Percentiles rank a stretch among this genome's conserved stretches.
These are phyloP conservation scores for Dictyostelium purpureum DNA, from an alignment of 78 protist species.

Conservation along the genomic window DNA sequence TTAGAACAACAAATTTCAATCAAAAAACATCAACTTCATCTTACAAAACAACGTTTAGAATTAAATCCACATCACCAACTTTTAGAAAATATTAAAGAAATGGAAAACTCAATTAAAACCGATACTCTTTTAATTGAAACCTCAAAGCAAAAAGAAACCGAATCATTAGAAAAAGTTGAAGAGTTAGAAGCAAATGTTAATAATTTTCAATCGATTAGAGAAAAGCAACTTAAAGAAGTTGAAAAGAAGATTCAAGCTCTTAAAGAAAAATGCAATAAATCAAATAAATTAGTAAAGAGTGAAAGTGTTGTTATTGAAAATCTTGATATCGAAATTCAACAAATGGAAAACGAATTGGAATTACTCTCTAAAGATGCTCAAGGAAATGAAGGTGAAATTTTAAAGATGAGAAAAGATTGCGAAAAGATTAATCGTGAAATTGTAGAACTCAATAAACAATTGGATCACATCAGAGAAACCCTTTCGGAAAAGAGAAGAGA, in stretches of 20 bases:
- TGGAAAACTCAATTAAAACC: constrained; percentile 31
- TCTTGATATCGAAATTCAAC: constrained; percentile 48
- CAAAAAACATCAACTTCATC: constrained; percentile 7
- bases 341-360: constrained; percentile 27
- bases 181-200: constrained; percentile 35
- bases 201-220: constrained; percentile 54
- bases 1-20: constrained; percentile 19
- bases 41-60: constrained; percentile 16
- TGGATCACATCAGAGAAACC: not conserved
- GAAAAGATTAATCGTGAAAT: not conserved
- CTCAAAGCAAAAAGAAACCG: constrained; percentile 4
- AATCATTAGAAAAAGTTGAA: not conserved
- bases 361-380: constrained; percentile 31
- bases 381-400: not conserved
- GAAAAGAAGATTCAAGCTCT: constrained; percentile 32
- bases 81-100: constrained; percentile 52
- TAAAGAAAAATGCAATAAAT: constrained; percentile 40
- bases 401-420: constrained; percentile 13
- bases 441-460: not conserved
- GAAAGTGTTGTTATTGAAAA: constrained; percentile 21
- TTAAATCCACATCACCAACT: constrained; percentile 56
- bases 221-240: constrained; percentile 5
- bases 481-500: not conserved
- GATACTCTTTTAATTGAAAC: constrained; percentile 4
- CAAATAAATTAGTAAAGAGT: constrained; percentile 50